phyloP scores from a whole-genome alignment of 2,329 filamentous ascomycete genomes.

The Pseudogymnoascus sp. region DNA sequence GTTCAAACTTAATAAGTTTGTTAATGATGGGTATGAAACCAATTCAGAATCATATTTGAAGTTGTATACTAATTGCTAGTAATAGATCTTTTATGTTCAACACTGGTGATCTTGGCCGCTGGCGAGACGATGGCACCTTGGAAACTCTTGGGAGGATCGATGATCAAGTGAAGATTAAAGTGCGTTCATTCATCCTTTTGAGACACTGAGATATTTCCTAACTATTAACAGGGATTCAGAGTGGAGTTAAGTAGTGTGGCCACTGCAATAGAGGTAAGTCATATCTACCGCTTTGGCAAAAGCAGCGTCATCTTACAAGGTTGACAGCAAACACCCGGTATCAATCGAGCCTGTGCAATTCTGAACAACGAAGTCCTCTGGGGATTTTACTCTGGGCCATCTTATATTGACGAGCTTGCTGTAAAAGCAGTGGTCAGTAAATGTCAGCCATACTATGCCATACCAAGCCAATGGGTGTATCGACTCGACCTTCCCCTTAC shows the following conservation, averaged over 20 bases:
- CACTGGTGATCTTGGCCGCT: constrained; percentile 51
- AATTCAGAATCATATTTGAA: background rate
- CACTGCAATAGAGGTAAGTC: constrained; percentile 38
- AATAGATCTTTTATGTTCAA: constrained; percentile 46
- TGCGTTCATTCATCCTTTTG: constrained; percentile 17
- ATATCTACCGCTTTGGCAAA: background rate
- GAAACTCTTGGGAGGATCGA: constrained; percentile 50
- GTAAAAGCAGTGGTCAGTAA: constrained; percentile 14
- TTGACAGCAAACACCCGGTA: constrained; percentile 26
- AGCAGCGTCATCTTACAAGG: background rate
- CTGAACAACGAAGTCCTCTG: constrained; percentile 41
- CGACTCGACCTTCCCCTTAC: constrained; percentile 42
- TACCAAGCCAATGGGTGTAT: constrained; percentile 39
- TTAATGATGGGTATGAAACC: constrained; percentile 39
- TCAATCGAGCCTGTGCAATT: constrained; percentile 41
- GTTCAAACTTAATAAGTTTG: constrained; percentile 45
- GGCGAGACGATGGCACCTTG: constrained; percentile 45
- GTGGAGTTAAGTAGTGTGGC: constrained; percentile 53
- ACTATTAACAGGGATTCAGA: constrained; percentile 41
- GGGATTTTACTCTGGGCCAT: constrained; percentile 38
- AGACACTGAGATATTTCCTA: background rate
- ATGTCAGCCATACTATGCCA: constrained; percentile 47
- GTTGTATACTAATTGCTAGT: background rate
- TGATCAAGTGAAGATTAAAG: constrained; percentile 55
- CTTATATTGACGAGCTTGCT: constrained; percentile 25